Evolutionary conservation across 108 stramenopile genomes (phyloP).

Genomic region (Pseudonitzschia multiseries): DNA sequence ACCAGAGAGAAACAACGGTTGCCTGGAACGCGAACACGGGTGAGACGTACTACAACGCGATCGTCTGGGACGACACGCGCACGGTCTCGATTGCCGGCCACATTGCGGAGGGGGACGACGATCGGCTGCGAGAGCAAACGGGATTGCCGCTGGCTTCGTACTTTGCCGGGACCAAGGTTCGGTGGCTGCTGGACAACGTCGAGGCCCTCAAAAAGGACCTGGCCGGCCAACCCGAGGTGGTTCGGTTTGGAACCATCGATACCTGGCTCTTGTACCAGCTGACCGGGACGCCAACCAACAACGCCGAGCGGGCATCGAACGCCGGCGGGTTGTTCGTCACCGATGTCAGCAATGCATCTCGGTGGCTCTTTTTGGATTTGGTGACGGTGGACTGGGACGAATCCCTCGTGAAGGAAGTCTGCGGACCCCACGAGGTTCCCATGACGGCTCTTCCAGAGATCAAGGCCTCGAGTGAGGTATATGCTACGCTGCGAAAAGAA

Average conservation of each 20-base stretch:
- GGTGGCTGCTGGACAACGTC: constrained; percentile 93
- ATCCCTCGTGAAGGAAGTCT: constrained; percentile 61
- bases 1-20: constrained; percentile 97
- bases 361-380: constrained; percentile 94
- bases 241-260: constrained; percentile 96
- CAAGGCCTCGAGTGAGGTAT: constrained; percentile 62
- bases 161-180: constrained; percentile 95
- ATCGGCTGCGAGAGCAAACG: constrained; percentile 81
- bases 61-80: constrained; percentile 97
- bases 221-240: constrained; percentile 34
- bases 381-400: constrained; percentile 85
- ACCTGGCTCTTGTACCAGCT: constrained; percentile 92
- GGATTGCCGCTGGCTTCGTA: constrained; percentile 96
- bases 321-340: constrained; percentile 80
- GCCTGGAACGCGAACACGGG: constrained; percentile 94
- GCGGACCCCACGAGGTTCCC: constrained; percentile 49
- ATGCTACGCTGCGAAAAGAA: constrained; percentile 33
- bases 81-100: constrained; percentile 76
- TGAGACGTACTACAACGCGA: constrained; percentile 90
- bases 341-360: constrained; percentile 94
- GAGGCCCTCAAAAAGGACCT: constrained; percentile 61
- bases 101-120: constrained; percentile 63
- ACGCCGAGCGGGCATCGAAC: constrained; percentile 56
- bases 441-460: constrained; percentile 70
- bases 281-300: constrained; percentile 69